Base-by-base conservation (phyloP, 2,329 filamentous ascomycete species). In the Ophiocordyceps sinensis region DNA sequence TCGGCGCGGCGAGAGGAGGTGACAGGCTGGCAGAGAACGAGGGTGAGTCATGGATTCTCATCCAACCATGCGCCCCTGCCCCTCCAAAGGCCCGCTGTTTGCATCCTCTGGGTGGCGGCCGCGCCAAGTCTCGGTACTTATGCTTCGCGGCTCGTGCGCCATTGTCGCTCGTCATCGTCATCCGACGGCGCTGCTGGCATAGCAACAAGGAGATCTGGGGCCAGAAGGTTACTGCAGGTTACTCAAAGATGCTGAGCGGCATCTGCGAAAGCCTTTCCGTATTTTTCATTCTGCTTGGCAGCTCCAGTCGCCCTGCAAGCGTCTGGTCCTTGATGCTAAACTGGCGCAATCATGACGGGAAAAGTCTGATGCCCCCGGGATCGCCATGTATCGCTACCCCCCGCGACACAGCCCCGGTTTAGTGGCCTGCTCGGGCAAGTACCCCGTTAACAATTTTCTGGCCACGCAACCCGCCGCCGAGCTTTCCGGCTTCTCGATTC, bases 391-490 rank as follows among this genome's bases (percentile, higher is more conserved):
- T 35, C 36, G 45, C 43, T 54, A 51, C 57, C 48, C 42, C 48
- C 51, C 48, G 46, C 47, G 41, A 47, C 47, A 43, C 47, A 50
- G 50, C 46, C 46, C 47, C 47, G 49, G 48, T 38, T 42, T 36
- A 39, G 38, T 43, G 44, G 43, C 40, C 38, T 44, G 40, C 48
- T 45, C 34, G 35, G 42, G 41, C 41, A 62, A 49, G 61, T 63
- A 62, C 50, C 54, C 36, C 59, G 45, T 50, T 63, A 63, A 63
- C 60, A 63, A 61, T 62, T 61, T 53, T 38, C 40, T 40, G 34
- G 39, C 34, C 37, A 29, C 39, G 46, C 41, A 35, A 52, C 46
- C 40, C 44, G 28, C 6, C 37, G 30, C 38, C 31, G 36, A 32
- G 17, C 39, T 37, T 43, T 35, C 44, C 26, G 34, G 36, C 26